These are phyloP conservation scores for Dryadomyces quercivorus DNA, from an alignment of 2,329 filamentous ascomycete species.

Conservation along the genomic window DNA sequence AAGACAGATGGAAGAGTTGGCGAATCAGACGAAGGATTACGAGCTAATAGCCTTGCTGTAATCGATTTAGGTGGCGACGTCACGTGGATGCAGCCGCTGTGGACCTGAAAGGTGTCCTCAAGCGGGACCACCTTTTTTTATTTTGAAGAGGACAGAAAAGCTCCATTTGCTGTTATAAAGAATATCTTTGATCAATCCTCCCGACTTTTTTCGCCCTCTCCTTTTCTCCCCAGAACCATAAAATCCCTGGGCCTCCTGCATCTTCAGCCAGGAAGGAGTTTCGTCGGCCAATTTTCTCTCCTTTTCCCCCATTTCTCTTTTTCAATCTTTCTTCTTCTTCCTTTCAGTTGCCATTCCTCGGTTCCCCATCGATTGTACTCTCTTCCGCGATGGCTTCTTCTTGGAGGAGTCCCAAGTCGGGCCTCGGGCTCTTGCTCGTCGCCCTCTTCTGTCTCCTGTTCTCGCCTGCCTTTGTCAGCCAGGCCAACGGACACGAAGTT, in stretches of 20 bases:
- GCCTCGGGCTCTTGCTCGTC: constrained; percentile 72
- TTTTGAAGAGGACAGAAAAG: constrained; percentile 9
- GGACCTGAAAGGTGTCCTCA: constrained; percentile 14
- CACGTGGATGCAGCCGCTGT: not conserved
- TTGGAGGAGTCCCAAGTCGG: constrained; percentile 9
- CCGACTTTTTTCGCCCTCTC: not conserved
- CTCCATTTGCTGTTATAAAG: constrained; percentile 4
- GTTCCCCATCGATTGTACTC: not conserved
- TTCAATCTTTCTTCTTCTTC: constrained; percentile 5
- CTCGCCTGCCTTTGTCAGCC: constrained; percentile 71
- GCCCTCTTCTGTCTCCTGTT: constrained; percentile 89
- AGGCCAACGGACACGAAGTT: constrained; percentile 59
- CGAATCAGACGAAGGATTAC: no score
- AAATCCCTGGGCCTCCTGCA: not conserved
- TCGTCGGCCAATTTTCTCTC: not conserved
- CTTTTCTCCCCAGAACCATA: not conserved
- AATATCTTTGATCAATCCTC: not conserved
- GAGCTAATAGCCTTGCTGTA: not conserved
- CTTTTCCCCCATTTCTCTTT: constrained; percentile 11
- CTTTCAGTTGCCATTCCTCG: not conserved
- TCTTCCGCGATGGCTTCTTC: constrained; percentile 11
- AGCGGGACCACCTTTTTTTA: constrained; percentile 11
- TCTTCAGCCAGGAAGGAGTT: not conserved
- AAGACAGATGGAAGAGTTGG: no score
- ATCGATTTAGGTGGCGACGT: not conserved